Evolutionary conservation across 306 rosid species (phyloP), one percentile per base, ranked within the genome.

Genomic region (Lathyrus tuberosus): DNA sequence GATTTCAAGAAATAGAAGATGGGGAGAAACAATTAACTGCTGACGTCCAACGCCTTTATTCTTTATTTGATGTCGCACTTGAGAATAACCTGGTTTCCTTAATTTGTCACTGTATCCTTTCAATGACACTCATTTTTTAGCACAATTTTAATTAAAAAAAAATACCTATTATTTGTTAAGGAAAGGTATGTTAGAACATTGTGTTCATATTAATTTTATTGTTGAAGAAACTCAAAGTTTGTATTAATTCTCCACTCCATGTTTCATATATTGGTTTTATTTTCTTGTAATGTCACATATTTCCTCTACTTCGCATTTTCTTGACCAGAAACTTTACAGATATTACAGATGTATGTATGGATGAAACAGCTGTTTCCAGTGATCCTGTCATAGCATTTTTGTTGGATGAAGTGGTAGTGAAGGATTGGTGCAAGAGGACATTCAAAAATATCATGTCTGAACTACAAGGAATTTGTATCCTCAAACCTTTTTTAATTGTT

Each of bases 361-460:
- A 95, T 81, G 99, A 95, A 80, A 82, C 86, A 83, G 99, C 99
- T 47, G 97, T 91, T 52, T 95, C 99, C 71, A 95, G 97, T 57
- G 97, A 95, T 81, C 99, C 99, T 53, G 92, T 89, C 77, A 76
- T 91, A 73, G 99, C 99, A 33, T 95, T 95, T 83, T 84, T 95
- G 85, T 89, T 95, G 96, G 99, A 95, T 83, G 99, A 95, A 86
- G 97, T 89, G 74, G 99, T 91, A 10, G 97, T 95, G 67, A 95
- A 95, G 89, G 99, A 95, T 76, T 95, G 99, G 99, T 95, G 99
- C 84, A 89, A 86, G 84, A 82, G 86, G 76, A 83, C 95, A n/a
- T 95, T 83, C 80, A 81, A 76, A 79, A 89, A 58, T 81, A 83
- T 91, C 65, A 59, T 82, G 71, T 69, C 76, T 71, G 93, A 91